Evolutionary conservation across 2,329 filamentous ascomycete genomes (phyloP).

Genomic region (Hymenoscyphus repandus): DNA sequence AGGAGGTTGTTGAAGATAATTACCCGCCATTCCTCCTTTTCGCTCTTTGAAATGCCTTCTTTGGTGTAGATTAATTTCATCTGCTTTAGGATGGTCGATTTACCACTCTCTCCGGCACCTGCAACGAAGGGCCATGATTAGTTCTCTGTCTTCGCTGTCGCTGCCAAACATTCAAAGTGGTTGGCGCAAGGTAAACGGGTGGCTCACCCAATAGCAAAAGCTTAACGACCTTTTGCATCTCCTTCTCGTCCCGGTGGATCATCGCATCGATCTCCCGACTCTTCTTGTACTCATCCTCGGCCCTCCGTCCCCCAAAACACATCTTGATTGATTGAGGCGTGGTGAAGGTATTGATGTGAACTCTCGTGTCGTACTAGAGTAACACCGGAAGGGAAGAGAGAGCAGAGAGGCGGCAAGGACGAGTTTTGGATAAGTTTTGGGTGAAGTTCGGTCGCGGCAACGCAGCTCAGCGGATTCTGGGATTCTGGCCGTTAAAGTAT

Average conservation of each 20-base stretch:
- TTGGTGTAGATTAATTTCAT: conserved; percentile 97
- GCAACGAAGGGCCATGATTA: conserved; percentile 13
- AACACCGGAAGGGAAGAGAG: not conserved
- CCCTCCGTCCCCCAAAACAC: conserved; percentile 55
- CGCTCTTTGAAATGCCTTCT: conserved; percentile 75
- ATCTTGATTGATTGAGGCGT: conserved; percentile 38
- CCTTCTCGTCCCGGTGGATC: conserved; percentile 84
- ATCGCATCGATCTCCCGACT: conserved; percentile 79
- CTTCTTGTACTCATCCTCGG: conserved; percentile 43
- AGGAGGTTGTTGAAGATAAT: conserved; percentile 95
- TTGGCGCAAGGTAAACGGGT: conserved; percentile 9
- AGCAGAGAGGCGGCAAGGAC: not conserved
- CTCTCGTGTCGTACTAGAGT: not conserved
- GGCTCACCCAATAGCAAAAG: conserved; percentile 80
- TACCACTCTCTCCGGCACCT: conserved; percentile 94
- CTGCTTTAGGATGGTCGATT: conserved; percentile 96
- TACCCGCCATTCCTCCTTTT: conserved; percentile 89
- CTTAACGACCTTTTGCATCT: conserved; percentile 83
- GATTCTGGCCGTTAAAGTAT: conserved; percentile 1
- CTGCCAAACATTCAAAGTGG: not conserved
- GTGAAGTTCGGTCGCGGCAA: not conserved
- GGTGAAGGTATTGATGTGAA: conserved; percentile 5
- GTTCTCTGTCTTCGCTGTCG: conserved; percentile 3
- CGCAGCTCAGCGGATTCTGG: not conserved
- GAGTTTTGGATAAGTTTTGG: not conserved